Conservation (phyloP, 2,329 filamentous ascomycete genomes). For the Aspergillus pseudonomiae region DNA sequence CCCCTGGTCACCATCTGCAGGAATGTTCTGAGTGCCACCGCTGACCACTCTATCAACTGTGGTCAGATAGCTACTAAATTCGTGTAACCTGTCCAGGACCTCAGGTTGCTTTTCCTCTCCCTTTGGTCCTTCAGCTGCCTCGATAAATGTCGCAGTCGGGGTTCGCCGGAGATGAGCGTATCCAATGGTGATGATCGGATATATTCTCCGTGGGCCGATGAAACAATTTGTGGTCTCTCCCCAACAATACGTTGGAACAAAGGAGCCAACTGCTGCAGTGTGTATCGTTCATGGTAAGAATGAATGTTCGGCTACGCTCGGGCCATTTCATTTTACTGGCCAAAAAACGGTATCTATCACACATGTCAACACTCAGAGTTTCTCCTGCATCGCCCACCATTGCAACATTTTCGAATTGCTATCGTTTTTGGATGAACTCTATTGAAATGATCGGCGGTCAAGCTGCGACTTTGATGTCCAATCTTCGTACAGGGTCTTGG, state of each 20-base stretch:
- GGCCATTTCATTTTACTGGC: background rate
- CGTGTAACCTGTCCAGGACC: background rate
- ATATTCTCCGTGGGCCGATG: background rate
- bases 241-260: background rate
- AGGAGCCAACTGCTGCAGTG: background rate
- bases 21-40: background rate
- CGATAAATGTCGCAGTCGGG: background rate
- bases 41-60: background rate
- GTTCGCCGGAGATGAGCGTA: background rate
- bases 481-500: background rate
- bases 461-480: background rate
- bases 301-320: background rate
- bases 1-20: conserved; percentile 1
- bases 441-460: conserved; percentile 14
- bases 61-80: background rate
- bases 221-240: background rate
- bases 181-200: background rate
- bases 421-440: conserved; percentile 10
- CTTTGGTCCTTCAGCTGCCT: background rate
- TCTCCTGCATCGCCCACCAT: background rate
- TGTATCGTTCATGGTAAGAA: background rate
- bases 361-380: background rate
- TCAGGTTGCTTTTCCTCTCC: background rate
- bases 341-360: background rate
- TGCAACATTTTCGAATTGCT: background rate